phyloP scores from a whole-genome alignment of 768 basidiomycete genomes.

The Lepiota subincarnata region DNA sequence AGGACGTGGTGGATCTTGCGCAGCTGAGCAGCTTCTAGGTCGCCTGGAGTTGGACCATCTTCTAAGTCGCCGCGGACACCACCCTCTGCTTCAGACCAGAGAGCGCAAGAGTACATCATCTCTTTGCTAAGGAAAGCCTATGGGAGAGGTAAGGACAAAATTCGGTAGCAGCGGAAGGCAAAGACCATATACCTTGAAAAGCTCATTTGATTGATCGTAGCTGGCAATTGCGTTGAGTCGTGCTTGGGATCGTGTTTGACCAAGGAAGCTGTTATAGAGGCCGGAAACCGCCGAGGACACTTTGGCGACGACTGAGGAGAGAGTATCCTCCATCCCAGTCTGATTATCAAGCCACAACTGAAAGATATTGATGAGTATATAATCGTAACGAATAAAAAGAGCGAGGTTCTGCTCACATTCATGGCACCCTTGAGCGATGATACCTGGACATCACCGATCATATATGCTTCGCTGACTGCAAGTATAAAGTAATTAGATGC shows the following conservation, averaged over 20 bases:
- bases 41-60: slow-evolving; percentile 51
- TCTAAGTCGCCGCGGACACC: slow-evolving; percentile 73
- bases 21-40: slow-evolving; percentile 77
- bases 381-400: slow-evolving; percentile 4
- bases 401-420: slow-evolving; percentile 42
- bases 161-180: slow-evolving; percentile 5
- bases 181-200: slow-evolving; percentile 58
- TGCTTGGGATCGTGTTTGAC: slow-evolving; percentile 69
- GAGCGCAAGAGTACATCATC: slow-evolving; percentile 94
- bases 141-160: slow-evolving; percentile 11
- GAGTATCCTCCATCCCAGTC: slow-evolving; percentile 50
- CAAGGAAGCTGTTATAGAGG: slow-evolving; percentile 68
- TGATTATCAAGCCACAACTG: slow-evolving; percentile 70
- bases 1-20: slow-evolving; percentile 85
- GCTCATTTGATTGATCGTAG: slow-evolving; percentile 89
- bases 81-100: slow-evolving; percentile 78
- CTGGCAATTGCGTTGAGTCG: slow-evolving; percentile 81
- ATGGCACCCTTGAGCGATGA: slow-evolving; percentile 55
- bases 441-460: slow-evolving; percentile 67
- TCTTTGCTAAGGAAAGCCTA: slow-evolving; percentile 79
- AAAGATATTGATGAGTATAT: slow-evolving; percentile 2
- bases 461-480: slow-evolving; percentile 70
- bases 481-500: slow-evolving; percentile 13
- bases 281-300: slow-evolving; percentile 56
- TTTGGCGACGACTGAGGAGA: slow-evolving; percentile 53